phyloP scores from a whole-genome alignment of 257 asterid species.

The Prunella vulgaris region DNA sequence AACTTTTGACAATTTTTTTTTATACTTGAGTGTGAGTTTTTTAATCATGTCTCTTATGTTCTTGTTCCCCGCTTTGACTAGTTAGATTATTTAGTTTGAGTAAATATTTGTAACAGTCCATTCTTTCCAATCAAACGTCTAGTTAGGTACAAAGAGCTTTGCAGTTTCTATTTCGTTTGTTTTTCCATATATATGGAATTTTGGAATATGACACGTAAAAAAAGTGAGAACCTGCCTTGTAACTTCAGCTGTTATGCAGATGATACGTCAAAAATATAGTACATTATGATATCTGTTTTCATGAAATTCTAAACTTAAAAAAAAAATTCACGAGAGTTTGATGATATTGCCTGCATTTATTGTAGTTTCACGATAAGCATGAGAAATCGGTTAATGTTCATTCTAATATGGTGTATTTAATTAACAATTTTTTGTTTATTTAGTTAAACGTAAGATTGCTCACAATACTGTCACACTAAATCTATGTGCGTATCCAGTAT shows the following conservation, averaged over 20 bases:
- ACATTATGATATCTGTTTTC: not conserved
- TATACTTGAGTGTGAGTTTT: not conserved
- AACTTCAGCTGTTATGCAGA: not conserved
- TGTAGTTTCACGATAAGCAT: not conserved
- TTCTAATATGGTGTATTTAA: not conserved
- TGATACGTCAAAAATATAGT: not conserved
- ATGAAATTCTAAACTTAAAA: not conserved
- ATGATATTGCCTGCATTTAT: not conserved
- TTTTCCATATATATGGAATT: not conserved
- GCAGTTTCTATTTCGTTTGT: not conserved
- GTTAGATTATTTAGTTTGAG: not conserved
- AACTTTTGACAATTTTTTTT: not conserved
- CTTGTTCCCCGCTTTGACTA: not conserved
- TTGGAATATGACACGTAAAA: not conserved
- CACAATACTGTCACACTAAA: not conserved
- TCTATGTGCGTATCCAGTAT: no score
- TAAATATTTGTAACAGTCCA: not conserved
- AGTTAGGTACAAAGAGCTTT: not conserved
- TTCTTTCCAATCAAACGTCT: not conserved
- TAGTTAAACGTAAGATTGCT: not conserved
- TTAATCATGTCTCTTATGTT: not conserved
- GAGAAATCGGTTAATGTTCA: not conserved
- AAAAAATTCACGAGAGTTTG: not conserved
- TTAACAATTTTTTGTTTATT: not conserved
- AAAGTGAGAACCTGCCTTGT: no score